phyloP scores from a whole-genome alignment of 495 filamentous ascomycete species.

The Alectoria sarmentosa region DNA sequence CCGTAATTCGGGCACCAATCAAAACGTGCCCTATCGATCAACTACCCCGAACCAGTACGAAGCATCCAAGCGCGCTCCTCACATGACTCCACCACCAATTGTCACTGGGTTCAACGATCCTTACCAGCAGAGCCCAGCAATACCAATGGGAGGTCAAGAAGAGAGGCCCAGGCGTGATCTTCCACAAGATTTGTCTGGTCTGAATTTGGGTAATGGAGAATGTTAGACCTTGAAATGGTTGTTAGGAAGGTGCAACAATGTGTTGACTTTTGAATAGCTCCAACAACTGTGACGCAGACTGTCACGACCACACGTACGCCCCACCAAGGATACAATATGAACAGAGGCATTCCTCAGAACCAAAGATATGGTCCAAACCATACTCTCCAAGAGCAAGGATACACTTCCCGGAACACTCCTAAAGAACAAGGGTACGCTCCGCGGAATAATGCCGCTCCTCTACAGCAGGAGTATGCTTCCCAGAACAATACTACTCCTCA shows the following conservation, averaged over 20 bases:
- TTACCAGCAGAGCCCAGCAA: slow-evolving; percentile 8
- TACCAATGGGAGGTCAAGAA: slow-evolving; percentile 6
- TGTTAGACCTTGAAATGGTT: slow-evolving; percentile 1
- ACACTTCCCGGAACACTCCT: not conserved
- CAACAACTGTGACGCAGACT: slow-evolving; percentile 11
- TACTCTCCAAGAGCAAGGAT: not conserved
- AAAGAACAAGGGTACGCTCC: not conserved
- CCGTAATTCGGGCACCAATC: slow-evolving; percentile 11
- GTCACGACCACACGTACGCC: slow-evolving; percentile 7
- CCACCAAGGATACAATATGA: not conserved
- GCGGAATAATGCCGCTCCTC: not conserved
- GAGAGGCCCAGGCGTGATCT: slow-evolving; percentile 9
- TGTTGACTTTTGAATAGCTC: slow-evolving; percentile 9
- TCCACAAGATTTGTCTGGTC: slow-evolving; percentile 15
- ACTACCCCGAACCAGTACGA: slow-evolving; percentile 7
- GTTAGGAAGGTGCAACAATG: not conserved
- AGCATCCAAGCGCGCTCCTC: slow-evolving; percentile 4
- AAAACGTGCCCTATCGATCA: slow-evolving; percentile 11
- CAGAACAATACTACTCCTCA: not conserved
- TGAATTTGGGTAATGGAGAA: slow-evolving; percentile 14
- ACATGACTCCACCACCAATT: not conserved
- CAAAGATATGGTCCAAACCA: not conserved
- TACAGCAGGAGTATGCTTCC: not conserved
- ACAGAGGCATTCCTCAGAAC: slow-evolving; percentile 2
- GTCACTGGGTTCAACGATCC: not conserved